Base-by-base conservation (phyloP, 75 land plant species). In the Pinus tabuliformis region DNA sequence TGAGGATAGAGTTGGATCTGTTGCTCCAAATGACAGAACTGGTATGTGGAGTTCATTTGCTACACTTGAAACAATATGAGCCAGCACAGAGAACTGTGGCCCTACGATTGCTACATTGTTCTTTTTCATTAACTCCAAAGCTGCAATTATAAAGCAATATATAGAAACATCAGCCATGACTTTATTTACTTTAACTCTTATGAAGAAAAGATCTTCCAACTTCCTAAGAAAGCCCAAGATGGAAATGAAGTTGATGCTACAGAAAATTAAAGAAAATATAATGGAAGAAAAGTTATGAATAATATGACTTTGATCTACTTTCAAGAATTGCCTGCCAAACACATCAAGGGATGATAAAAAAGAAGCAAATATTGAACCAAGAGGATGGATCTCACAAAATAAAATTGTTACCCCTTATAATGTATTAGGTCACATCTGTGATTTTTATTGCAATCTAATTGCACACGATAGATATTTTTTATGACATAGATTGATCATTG, bases 1-100 rank as follows among this genome's bases (percentile, higher is more conserved):
- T 18, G 86, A 81, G 6, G 87, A 76, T 0, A 86, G 81, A 3
- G 78, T 79, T 21, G 87, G 85, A 26, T 86, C 87, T 5, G 87
- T 86, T 11, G 85, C 85, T 18, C 78, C 72, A 64, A 75, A 82
- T 36, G 87, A 86, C 16, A 86, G 12, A 15, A 86, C 65, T 15
- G 87, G 87, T 17, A 82, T 81, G 66, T 85, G 83, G 20, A 82
- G 76, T 39, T 86, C 81, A 57, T 59, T 75, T 15, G 82, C 65
- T 64, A 86, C 73, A 72, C 82, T 79, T 30, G 87, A 60, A 24
- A 86, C 58, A 56, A 83, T 73, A 62, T 82, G 87, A 61, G 87
- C 77, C 26, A 85, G 22, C 11, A 72, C 78, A 22, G 87, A 84
- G 7, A 85, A 75, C 28, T 83, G 86, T 6, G 87, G 87, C 16